Conservation (phyloP, 257 asterid genomes). For the Misopates orontium region DNA sequence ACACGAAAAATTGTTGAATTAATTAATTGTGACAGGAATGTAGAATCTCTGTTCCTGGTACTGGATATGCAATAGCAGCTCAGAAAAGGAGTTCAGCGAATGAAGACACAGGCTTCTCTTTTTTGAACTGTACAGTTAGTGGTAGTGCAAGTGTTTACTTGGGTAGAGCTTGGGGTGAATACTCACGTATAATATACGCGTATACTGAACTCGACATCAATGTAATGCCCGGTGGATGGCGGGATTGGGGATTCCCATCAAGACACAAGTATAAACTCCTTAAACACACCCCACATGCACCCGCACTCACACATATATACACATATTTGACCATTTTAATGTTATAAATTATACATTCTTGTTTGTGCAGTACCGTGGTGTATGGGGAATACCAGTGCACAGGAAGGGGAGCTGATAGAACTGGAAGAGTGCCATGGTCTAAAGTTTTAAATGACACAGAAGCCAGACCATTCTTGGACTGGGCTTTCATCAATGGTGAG, state of each 20-base stretch:
- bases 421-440: conserved; percentile 55
- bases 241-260: conserved; percentile 37
- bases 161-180: conserved; percentile 86
- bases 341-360: not conserved
- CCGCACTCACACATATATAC: too few relatives aligned
- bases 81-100: conserved; percentile 41
- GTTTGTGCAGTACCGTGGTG: conserved; percentile 41
- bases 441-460: conserved; percentile 35
- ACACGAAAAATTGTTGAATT: too few relatives aligned
- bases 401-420: conserved; percentile 63
- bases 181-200: conserved; percentile 51
- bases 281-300: not conserved
- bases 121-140: conserved; percentile 45
- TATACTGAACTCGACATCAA: conserved; percentile 37
- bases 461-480: conserved; percentile 41
- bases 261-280: conserved; percentile 39
- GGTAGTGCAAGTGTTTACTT: conserved; percentile 44
- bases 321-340: not conserved
- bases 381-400: conserved; percentile 59
- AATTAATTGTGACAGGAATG: conserved; percentile 39
- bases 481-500: conserved; percentile 45
- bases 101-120: conserved; percentile 62
- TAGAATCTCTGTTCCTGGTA: conserved; percentile 40
- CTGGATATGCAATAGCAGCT: conserved; percentile 55
- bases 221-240: conserved; percentile 61